Conservation (phyloP, 2,329 filamentous ascomycete species). For the Calonectria hongkongensis region DNA sequence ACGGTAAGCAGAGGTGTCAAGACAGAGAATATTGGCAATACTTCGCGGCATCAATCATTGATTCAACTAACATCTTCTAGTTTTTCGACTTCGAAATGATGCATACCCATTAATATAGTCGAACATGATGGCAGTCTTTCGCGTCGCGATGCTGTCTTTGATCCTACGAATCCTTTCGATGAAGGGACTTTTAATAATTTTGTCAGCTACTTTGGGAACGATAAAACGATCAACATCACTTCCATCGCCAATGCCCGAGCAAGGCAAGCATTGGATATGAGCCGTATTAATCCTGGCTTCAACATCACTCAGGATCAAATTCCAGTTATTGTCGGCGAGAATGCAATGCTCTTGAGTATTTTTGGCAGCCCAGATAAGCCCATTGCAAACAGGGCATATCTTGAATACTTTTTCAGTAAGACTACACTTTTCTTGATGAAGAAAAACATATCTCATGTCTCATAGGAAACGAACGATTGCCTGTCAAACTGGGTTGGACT, state of each 20-base stretch:
- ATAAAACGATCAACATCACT: neutral
- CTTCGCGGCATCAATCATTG: neutral
- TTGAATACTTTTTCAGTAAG: constrained; percentile 20
- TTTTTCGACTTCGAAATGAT: constrained; percentile 15
- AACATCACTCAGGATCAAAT: constrained; percentile 14
- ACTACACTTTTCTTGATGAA: neutral
- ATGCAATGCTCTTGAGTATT: constrained; percentile 1
- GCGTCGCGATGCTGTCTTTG: constrained; percentile 15
- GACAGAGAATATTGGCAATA: too few species aligned
- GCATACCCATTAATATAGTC: neutral
- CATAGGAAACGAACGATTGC: constrained; percentile 1
- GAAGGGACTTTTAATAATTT: neutral
- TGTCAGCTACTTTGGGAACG: constrained; percentile 12
- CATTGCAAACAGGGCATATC: neutral
- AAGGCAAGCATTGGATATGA: constrained; percentile 9
- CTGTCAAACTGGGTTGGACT: neutral
- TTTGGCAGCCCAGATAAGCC: neutral
- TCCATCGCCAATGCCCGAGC: constrained; percentile 14
- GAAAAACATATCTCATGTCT: neutral
- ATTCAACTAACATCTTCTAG: neutral
- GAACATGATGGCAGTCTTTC: constrained; percentile 16
- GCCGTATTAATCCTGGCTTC: neutral
- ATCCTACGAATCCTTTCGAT: constrained; percentile 3
- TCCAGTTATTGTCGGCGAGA: constrained; percentile 1
- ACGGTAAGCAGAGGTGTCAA: neutral